A percentile compares a stretch with the other conserved stretches of the same genome.
phyloP scores from a whole-genome alignment of 139 green algal species.

The Closterium sp. region DNA sequence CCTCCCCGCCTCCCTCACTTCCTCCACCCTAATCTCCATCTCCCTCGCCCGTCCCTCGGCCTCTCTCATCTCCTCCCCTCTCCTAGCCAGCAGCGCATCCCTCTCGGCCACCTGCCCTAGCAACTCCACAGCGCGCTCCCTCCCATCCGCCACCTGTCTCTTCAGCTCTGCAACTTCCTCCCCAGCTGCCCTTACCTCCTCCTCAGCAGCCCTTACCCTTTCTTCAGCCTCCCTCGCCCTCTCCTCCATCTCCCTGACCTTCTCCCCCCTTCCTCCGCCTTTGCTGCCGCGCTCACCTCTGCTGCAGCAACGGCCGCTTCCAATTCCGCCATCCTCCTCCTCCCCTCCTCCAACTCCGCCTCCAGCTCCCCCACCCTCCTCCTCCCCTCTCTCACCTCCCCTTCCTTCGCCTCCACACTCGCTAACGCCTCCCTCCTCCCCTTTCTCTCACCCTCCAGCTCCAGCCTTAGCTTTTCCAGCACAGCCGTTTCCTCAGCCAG shows the following conservation, averaged over 20 bases:
- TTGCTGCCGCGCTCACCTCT: not conserved
- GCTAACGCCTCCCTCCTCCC: not conserved
- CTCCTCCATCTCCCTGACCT: too few species aligned
- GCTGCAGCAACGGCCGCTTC: not conserved
- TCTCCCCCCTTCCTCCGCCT: not conserved
- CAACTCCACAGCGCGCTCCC: not conserved
- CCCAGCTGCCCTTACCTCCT: not conserved
- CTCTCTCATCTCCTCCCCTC: not conserved
- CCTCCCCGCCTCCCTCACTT: not conserved
- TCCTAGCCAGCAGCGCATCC: not conserved
- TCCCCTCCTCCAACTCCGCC: not conserved
- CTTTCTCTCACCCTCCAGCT: not conserved
- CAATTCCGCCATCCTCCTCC: not conserved
- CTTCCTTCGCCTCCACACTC: not conserved
- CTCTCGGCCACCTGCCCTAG: not conserved
- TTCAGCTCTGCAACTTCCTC: not conserved
- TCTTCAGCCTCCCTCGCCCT: not conserved
- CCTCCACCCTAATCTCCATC: not conserved
- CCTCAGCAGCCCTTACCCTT: not conserved
- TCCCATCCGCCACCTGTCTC: not conserved
- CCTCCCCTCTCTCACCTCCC: not conserved
- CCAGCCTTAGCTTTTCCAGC: not conserved
- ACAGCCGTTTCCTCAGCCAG: constrained; percentile 8
- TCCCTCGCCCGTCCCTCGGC: not conserved
- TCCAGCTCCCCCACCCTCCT: not conserved